phyloP scores from a whole-genome alignment of 257 asterid species.

The Scutellaria galericulata region DNA sequence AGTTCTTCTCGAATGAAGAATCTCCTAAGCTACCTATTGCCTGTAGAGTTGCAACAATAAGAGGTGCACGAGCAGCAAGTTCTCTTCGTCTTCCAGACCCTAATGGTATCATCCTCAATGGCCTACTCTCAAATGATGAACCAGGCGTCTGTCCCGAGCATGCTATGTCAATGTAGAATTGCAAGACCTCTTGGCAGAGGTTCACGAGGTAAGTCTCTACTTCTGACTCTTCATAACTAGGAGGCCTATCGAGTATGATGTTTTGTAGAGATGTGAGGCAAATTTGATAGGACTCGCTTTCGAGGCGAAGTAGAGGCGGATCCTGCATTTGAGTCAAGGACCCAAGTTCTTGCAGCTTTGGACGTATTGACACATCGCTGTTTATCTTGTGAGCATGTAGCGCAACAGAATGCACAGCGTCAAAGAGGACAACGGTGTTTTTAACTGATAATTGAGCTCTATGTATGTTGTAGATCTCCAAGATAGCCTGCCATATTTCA shows the following conservation, averaged over 20 bases:
- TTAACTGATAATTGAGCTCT: constrained; percentile 64
- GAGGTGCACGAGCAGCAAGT: constrained; percentile 90
- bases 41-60: constrained; percentile 71
- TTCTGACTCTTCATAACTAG: constrained; percentile 52
- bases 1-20: constrained; percentile 71
- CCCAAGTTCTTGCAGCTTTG: constrained; percentile 73
- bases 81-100: constrained; percentile 82
- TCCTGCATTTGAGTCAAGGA: constrained; percentile 88
- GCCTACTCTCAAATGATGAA: constrained; percentile 45
- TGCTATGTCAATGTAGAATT: constrained; percentile 68
- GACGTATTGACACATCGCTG: constrained; percentile 58
- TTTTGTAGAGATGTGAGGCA: constrained; percentile 81
- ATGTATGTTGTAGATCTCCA: constrained; percentile 84
- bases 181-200: constrained; percentile 80
- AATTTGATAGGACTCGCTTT: constrained; percentile 85
- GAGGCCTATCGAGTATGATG: constrained; percentile 61
- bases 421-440: constrained; percentile 68
- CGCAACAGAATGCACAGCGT: constrained; percentile 76
- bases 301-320: constrained; percentile 90
- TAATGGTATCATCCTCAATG: constrained; percentile 69
- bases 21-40: constrained; percentile 77
- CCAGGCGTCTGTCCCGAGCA: constrained; percentile 45
- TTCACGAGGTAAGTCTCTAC: constrained; percentile 75
- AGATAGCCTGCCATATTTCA: constrained; percentile 60
- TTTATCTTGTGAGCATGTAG: constrained; percentile 79